phyloP scores from a whole-genome alignment of 805 yeast species.

The Wickerhamomyces sydowiorum region DNA sequence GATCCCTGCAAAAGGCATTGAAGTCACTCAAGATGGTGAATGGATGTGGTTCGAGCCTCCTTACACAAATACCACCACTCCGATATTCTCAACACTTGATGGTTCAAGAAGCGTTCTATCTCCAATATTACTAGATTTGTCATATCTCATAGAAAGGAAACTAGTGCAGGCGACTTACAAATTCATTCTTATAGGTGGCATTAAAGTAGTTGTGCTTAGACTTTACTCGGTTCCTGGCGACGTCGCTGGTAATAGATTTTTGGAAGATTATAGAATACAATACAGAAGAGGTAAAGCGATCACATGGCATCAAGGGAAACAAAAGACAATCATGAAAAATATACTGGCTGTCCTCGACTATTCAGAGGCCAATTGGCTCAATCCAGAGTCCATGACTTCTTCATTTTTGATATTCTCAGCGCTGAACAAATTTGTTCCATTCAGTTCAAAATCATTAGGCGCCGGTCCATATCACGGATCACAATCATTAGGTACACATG shows the following conservation, averaged over 20 bases:
- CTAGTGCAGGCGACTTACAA: conserved; percentile 37
- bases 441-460: conserved; percentile 14
- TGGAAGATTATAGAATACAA: conserved; percentile 30
- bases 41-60: conserved; percentile 59
- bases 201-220: conserved; percentile 28
- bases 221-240: conserved; percentile 46
- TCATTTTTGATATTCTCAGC: conserved; percentile 15
- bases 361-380: conserved; percentile 31
- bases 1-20: conserved; percentile 29
- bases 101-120: conserved; percentile 13
- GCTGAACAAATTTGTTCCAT: conserved; percentile 7
- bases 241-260: conserved; percentile 25
- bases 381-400: not conserved
- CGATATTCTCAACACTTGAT: conserved; percentile 5
- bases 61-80: conserved; percentile 14
- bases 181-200: conserved; percentile 10
- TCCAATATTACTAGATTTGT: conserved; percentile 30
- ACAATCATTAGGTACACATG: conserved; percentile 23
- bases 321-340: conserved; percentile 26
- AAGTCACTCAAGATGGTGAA: conserved; percentile 27
- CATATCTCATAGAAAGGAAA: conserved; percentile 36
- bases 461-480: conserved; percentile 4
- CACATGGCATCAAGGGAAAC: conserved; percentile 29
- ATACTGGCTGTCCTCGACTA: conserved; percentile 41
- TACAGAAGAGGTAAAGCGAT: conserved; percentile 28